These are phyloP conservation scores for Fusarium sp. DNA, from an alignment of 2,329 filamentous ascomycete species.

Conservation along the genomic window DNA sequence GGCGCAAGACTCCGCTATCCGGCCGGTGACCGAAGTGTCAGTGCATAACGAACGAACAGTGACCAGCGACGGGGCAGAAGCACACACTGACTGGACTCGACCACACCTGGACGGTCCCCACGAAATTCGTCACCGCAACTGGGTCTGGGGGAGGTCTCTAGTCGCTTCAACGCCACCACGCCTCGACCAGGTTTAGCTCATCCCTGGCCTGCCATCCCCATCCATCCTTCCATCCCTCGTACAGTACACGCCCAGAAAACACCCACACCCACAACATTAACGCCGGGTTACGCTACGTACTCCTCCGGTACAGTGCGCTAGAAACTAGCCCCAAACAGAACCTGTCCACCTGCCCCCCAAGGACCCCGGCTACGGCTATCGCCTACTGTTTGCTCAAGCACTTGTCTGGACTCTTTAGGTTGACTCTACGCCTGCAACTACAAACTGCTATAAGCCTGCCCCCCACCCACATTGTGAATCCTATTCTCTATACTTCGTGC, in stretches of 20 bases:
- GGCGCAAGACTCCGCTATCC: slow-evolving; percentile 35
- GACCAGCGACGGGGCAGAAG: not conserved
- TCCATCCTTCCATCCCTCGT: not conserved
- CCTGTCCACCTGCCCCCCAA: slow-evolving; percentile 39
- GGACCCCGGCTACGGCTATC: slow-evolving; percentile 24
- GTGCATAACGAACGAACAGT: slow-evolving; percentile 9
- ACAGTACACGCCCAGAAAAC: slow-evolving; percentile 19
- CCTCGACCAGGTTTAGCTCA: slow-evolving; percentile 39
- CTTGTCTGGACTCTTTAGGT: slow-evolving; percentile 4
- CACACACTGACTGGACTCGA: not conserved
- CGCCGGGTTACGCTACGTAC: slow-evolving; percentile 24
- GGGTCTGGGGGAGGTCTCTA: slow-evolving; percentile 31
- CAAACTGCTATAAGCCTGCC: slow-evolving; percentile 42
- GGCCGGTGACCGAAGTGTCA: slow-evolving; percentile 35
- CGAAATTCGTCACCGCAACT: slow-evolving; percentile 44
- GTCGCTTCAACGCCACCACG: slow-evolving; percentile 40
- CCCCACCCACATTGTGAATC: slow-evolving; percentile 42
- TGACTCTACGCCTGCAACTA: slow-evolving; percentile 28
- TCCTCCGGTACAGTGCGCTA: slow-evolving; percentile 35
- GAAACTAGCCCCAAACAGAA: slow-evolving; percentile 40
- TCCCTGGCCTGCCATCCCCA: slow-evolving; percentile 30
- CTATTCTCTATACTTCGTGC: slow-evolving; percentile 34
- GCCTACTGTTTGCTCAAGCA: slow-evolving; percentile 23
- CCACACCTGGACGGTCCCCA: slow-evolving; percentile 27
- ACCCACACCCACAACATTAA: slow-evolving; percentile 26